Evolutionary conservation across 2,329 filamentous ascomycete genomes (phyloP), one percentile per base, ranked within the genome.

Genomic region (Dactylonectria macrodidyma): DNA sequence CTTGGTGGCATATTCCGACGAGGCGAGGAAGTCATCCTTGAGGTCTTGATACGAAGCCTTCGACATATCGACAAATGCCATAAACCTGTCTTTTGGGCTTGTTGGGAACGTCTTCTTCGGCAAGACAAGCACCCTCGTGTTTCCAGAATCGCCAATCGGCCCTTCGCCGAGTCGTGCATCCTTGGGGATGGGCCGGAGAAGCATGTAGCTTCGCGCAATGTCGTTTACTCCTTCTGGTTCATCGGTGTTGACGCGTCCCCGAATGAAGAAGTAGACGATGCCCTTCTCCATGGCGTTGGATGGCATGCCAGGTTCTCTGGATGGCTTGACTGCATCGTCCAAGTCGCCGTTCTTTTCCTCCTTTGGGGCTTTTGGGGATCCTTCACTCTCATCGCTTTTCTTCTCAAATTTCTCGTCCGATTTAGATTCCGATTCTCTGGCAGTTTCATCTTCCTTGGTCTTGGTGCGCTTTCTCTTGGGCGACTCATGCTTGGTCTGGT

Each of bases 181-280:
- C 5, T 86, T 82, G 0, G 88, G 89, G 4, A 95, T 83, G 1
- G 94, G 94, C 0, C 93, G 89, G 4, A 97, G 87, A 14, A 97
- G 87, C 75, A 97, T 91, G 82, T 92, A 95, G 69, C 88, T 94
- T 56, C 94, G 91, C 48, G 92, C 90, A 56, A 97, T 88, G 59
- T 97, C 94, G 47, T 87, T 82, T 1, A 95, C 85, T 52, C 87
- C 86, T 19, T 91, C 86, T 0, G 94, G 91, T 7, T 93, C 86
- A 5, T 94, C 89, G 30, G 93, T 86, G 58, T 90, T 89, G 44
- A 97, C 93, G 12, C 94, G 91, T 8, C 90, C 90, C 19, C 95
- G 91, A 75, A 92, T 92, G 84, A 97, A 97, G 86, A 97, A 97
- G 84, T 97, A 97, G 73, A 97, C 91, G 73, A 96, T 88, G 3